phyloP scores from a whole-genome alignment of 257 asterid genomes.

The Anisodus acutangulus region DNA sequence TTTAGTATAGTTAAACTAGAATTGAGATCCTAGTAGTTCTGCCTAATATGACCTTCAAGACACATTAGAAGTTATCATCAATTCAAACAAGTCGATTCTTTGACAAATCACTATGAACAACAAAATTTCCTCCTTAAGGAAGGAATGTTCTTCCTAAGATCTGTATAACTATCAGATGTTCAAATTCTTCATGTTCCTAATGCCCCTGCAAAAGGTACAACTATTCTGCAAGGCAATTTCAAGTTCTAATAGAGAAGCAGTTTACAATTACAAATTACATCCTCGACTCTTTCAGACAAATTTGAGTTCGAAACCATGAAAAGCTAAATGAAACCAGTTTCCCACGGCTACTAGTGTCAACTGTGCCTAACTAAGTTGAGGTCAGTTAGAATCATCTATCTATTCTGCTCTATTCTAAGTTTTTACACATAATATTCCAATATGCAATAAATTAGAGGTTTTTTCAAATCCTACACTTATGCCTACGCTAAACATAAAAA shows the following conservation, averaged over 20 bases:
- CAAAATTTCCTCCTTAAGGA: background rate
- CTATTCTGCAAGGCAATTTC: conserved; percentile 4
- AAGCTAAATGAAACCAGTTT: background rate
- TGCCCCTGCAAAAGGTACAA: background rate
- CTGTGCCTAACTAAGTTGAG: conserved; percentile 13
- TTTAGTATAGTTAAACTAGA: conserved; percentile 6
- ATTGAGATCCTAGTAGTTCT: conserved; percentile 8
- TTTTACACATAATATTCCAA: background rate
- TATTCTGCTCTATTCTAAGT: background rate
- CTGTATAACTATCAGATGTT: background rate
- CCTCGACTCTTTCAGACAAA: background rate
- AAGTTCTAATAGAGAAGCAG: background rate
- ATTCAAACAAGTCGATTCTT: conserved; percentile 6
- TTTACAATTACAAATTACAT: background rate
- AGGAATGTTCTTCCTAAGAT: conserved; percentile 1
- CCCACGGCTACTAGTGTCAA: background rate
- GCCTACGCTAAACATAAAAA: too few species aligned
- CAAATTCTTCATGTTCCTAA: background rate
- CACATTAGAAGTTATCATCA: background rate
- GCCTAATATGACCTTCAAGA: background rate
- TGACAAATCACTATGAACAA: conserved; percentile 2
- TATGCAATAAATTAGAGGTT: too few species aligned
- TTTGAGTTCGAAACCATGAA: background rate
- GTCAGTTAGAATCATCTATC: background rate
- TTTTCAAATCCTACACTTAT: too few species aligned